Evolutionary conservation across 305 asterid genomes (phyloP).

Genomic region (Ajuga reptans): DNA sequence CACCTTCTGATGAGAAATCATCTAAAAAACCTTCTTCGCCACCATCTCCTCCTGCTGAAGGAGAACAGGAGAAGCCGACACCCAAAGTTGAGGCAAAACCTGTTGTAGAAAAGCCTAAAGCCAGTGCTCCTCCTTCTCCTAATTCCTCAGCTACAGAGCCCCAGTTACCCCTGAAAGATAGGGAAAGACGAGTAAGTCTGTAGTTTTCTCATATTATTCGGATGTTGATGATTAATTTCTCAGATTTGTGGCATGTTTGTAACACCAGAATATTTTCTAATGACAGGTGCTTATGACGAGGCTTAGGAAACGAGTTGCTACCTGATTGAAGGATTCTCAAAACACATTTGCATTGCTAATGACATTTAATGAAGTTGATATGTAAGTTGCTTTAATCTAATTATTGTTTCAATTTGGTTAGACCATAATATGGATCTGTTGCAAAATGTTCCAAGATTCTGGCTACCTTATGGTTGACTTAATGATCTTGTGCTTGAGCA

Average conservation of each 20-base stretch:
- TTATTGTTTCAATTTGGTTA: conserved; percentile 9
- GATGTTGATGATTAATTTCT: neutral
- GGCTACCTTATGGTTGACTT: neutral
- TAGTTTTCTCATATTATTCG: neutral
- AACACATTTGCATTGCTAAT: conserved; percentile 93
- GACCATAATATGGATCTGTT: neutral
- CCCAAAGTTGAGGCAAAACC: conserved; percentile 50
- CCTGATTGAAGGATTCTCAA: conserved; percentile 93
- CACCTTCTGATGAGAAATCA: conserved; percentile 75
- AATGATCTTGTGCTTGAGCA: conserved; percentile 10
- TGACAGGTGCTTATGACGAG: conserved; percentile 93
- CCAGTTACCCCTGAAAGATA: conserved; percentile 91
- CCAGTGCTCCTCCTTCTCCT: conserved; percentile 44
- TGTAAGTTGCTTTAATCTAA: conserved; percentile 44
- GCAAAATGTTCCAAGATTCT: neutral
- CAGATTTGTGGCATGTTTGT: conserved; percentile 6
- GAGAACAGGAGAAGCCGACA: conserved; percentile 49
- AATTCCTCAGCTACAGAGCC: conserved; percentile 68
- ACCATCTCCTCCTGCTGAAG: conserved; percentile 48
- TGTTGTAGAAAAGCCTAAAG: conserved; percentile 48
- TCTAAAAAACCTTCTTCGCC: conserved; percentile 50
- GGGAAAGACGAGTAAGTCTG: conserved; percentile 80
- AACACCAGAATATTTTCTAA: conserved; percentile 11
- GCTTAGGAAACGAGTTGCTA: conserved; percentile 86
- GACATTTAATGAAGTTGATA: conserved; percentile 95